Base-by-base conservation (phyloP, 2,329 filamentous ascomycete genomes). In the Dactylellina drechsleri region DNA sequence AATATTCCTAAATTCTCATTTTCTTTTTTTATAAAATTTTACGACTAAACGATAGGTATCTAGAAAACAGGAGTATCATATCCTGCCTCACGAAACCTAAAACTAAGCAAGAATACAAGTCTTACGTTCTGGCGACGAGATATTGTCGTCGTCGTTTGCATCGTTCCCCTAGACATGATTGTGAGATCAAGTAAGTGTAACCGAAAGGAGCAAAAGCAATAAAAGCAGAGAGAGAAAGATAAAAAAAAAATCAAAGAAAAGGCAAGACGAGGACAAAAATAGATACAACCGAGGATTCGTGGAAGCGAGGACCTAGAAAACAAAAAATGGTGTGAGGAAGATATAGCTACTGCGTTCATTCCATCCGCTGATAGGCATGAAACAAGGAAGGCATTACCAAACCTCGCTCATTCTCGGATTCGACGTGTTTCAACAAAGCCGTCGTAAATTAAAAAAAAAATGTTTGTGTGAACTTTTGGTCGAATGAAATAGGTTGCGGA, bases 161-260 rank as follows among this genome's bases (percentile, higher is more conserved):
- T 61, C 40, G 66, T 61, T 74, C 64, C 52, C 68, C 61, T 66
- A 66, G 58, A 49, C 71, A 75, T 59, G 70, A 62, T 31, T 66
- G 47, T 56, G 31, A 65, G 53, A 56, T 66, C 53, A 58, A 50
- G 66, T 71, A 75, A 75, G 64, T 65, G 47, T 31, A 58, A 45
- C 36, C 40, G 31, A 61, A 31, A 59, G 57, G 16, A 36, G 31
- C 5, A 43, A 59, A 20, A 52, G 61, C 6, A 40, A 57, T 8
- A 50, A 57, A 66, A 53, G 36, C 18, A 18, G 28, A 64, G 59
- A 57, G 36, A 23, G 62, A 47, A 20, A 58, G 26, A 43, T 59
- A 12, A 23, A 28, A 67, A 23, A 28, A 67, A 59, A 67, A 64
- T 12, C 8, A 36, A 50, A 18, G 36, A 66, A n/a, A 43, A 23